Percentiles rank a stretch among this genome's conserved stretches.
These are phyloP conservation scores for Chernovozyma aurita DNA, from an alignment of 1,139 yeast genomes.

Conservation along the genomic window DNA sequence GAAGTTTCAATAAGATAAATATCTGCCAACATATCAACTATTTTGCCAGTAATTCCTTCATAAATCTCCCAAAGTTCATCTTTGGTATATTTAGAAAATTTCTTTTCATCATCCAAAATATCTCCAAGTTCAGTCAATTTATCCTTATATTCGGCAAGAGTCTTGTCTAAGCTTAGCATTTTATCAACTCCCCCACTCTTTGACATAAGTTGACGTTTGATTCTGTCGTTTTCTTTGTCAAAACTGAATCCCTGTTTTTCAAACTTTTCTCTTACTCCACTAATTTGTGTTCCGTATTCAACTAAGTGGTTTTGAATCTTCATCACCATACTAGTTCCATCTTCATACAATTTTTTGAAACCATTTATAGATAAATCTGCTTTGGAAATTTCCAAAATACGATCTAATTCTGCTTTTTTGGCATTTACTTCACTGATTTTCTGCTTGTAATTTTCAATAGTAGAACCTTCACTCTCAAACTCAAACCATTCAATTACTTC, in stretches of 20 bases:
- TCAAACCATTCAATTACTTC: conserved; percentile 77
- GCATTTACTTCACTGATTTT: conserved; percentile 19
- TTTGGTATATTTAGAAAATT: conserved; percentile 25
- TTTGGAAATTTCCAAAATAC: conserved; percentile 19
- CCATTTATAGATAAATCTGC: conserved; percentile 32
- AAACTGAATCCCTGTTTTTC: conserved; percentile 43
- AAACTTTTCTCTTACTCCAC: conserved; percentile 35
- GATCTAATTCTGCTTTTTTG: conserved; percentile 19
- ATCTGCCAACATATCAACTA: conserved; percentile 32
- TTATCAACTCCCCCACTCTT: conserved; percentile 30
- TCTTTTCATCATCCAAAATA: conserved; percentile 21
- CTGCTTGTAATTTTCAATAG: conserved; percentile 33
- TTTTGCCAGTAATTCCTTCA: conserved; percentile 28
- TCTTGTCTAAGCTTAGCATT: conserved; percentile 29
- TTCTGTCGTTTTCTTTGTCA: conserved; percentile 43
- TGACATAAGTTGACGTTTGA: conserved; percentile 27
- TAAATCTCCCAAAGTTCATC: conserved; percentile 31
- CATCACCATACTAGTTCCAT: conserved; percentile 36
- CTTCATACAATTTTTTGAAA: conserved; percentile 37
- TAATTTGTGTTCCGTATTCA: conserved; percentile 41
- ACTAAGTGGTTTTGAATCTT: conserved; percentile 42
- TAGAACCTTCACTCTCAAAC: conserved; percentile 59
- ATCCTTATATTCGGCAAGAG: conserved; percentile 31
- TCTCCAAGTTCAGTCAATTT: conserved; percentile 26
- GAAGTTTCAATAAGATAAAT: conserved; percentile 29